Base-by-base conservation (phyloP, 495 filamentous ascomycete genomes). In the Penicillium ochrochloron region DNA sequence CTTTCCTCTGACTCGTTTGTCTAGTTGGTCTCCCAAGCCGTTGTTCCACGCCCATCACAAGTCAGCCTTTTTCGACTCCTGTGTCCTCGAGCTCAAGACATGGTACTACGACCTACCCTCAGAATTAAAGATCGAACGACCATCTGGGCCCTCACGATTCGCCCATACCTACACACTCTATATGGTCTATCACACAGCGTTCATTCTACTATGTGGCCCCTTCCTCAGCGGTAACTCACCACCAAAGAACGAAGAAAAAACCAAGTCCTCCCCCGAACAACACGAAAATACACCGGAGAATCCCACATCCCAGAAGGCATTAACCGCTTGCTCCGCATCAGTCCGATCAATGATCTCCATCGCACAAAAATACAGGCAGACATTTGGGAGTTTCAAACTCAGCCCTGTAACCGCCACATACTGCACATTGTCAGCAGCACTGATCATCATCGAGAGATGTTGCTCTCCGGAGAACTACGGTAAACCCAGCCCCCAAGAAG, bases 361-460 rank as follows among this genome's bases (percentile, higher is more conserved):
- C 11, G 67, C 67, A 15, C 65, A 76, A 31, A 73, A 73, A 35
- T 76, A 74, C 44, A 55, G 72, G 27, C 65, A 73, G n/a, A 58
- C 48, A 2, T 76, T 76, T 35, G 72, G 74, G 41, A 68, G 70
- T 14, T 76, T 74, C 62, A 70, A 58, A 25, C 46, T 67, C 14
- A 76, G 74, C 35, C 72, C 74, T 0, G 67, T 76, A 4, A 73
- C 74, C 1, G 61, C 74, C 2, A 74, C 74, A 0, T 67, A 76
- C 44, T 76, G 68, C 61, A 74, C 65, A 8, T 55, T 74, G 6
- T 74, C 72, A 1, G 70, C 67, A 3, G 72, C 68, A 2, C 42
- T 74, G 41, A 71, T 66, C 29, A 67, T 73, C 15, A 69, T 73
- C 21, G 70, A 73, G 29, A 59, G 53, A 50, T 70, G 68, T 27